A percentile compares a stretch with the other conserved stretches of the same genome.
Evolutionary conservation across 257 asterid species (phyloP).

Genomic region (Cynanchum wilfordii): DNA sequence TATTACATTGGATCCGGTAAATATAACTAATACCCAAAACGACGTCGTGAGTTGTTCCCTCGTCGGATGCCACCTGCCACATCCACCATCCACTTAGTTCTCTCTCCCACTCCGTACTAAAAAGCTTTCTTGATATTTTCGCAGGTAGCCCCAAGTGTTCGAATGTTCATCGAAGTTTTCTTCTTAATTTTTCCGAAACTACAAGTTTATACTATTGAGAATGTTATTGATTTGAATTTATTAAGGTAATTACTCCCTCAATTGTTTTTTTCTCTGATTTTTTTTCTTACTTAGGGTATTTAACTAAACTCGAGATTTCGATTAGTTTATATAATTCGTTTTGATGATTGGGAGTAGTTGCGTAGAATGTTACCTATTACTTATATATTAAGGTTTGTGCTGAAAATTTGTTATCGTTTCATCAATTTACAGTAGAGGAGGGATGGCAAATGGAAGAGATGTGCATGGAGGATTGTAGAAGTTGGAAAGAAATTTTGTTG

Average conservation of each 20-base stretch:
- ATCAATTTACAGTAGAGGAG: background rate
- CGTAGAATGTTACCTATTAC: background rate
- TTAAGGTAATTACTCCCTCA: constrained; percentile 6
- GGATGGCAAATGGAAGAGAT: background rate
- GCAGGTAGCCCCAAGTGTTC: background rate
- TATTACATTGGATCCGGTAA: background rate
- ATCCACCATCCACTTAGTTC: background rate
- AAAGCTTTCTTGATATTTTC: background rate
- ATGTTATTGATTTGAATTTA: background rate
- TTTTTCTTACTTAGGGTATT: background rate
- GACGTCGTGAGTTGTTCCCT: background rate
- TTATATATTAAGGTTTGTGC: background rate
- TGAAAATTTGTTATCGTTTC: constrained; percentile 6
- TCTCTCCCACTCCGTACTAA: background rate
- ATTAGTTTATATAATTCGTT: background rate
- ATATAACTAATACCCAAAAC: background rate
- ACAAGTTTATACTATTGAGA: background rate
- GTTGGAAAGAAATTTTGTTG: background rate
- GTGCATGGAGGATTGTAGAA: background rate
- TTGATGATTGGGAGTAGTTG: background rate
- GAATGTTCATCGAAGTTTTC: background rate
- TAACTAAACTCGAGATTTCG: background rate
- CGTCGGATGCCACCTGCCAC: background rate
- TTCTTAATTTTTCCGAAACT: background rate
- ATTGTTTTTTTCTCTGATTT: background rate